Evolutionary conservation across 2,329 filamentous ascomycete genomes (phyloP).

Genomic region (Neofusicoccum cordaticola): DNA sequence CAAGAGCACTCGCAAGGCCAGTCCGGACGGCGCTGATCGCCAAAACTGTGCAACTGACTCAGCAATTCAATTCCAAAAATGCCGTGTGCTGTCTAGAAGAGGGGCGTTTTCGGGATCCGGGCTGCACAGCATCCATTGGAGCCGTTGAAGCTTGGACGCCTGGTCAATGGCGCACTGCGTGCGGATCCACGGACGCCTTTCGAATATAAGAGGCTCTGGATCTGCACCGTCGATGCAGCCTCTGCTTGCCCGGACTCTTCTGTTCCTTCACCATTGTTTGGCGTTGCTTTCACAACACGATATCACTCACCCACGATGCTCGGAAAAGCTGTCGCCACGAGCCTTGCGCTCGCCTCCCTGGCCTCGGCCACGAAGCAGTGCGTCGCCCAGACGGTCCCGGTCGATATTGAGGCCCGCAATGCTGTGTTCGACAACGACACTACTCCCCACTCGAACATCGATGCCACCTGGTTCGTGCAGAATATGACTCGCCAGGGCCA

Average conservation of each 20-base stretch:
- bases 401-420: conserved; percentile 11
- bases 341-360: conserved; percentile 1
- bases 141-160: background rate
- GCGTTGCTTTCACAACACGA: background rate
- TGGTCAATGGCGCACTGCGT: background rate
- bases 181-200: background rate
- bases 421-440: background rate
- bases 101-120: background rate
- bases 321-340: background rate
- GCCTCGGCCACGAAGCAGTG: conserved; percentile 15
- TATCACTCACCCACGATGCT: background rate
- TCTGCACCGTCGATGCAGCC: background rate
- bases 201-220: background rate
- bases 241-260: no score
- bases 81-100: background rate
- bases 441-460: conserved; percentile 43
- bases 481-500: conserved; percentile 49
- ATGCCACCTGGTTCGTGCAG: conserved; percentile 57
- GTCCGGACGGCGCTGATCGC: background rate
- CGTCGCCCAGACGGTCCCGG: conserved; percentile 13
- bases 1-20: background rate
- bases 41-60: background rate
- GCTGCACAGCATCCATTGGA: background rate
- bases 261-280: no score
- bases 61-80: background rate